Base-by-base conservation (phyloP, 345 rosid genomes). In the Abelmoschus esculentus region DNA sequence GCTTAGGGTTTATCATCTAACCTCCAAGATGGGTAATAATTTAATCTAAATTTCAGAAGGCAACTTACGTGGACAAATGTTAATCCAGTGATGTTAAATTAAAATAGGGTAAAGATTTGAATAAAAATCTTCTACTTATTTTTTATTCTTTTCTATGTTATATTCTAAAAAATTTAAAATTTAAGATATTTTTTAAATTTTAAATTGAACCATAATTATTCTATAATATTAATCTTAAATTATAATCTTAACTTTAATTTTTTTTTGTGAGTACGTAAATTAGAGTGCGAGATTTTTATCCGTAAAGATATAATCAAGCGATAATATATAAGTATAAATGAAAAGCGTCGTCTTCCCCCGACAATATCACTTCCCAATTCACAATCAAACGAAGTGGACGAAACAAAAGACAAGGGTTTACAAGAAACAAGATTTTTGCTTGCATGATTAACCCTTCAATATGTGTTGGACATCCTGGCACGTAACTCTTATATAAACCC, bases 391-490 rank as follows among this genome's bases (percentile, higher is more conserved):
- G 17, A 72, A 46, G 32, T 4, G 40, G 77, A 36, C 40, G 40
- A 36, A 36, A 40, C 11, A 83, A 80, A 80, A 67, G 86, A 80
- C 86, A 78, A 74, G 40, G 49, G 70, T 70, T 76, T 62, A 53
- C 77, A 78, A 78, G 84, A 72, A 78, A 83, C 52, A 74, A 74
- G 79, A 76, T 78, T 72, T 58, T 38, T 58, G 46, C 40, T 10
- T 62, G 47, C 73, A 75, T 78, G 50, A 69, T 61, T 47, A 74
- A 34, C 32, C 42, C 11, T 66, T 61, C 14, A 26, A 66, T 40
- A 66, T 76, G 80, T 18, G 77, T 71, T 73, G 47, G 59, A 76
- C 79, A 78, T 78, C 76, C 78, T 76, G 79, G 78, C 84, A 80
- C 84, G 84, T 78, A 78, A 78, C 76, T 80, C 72, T 47, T 61